Conservation (phyloP, 2,329 filamentous ascomycete species). For the Purpureocillium lavendulum region DNA sequence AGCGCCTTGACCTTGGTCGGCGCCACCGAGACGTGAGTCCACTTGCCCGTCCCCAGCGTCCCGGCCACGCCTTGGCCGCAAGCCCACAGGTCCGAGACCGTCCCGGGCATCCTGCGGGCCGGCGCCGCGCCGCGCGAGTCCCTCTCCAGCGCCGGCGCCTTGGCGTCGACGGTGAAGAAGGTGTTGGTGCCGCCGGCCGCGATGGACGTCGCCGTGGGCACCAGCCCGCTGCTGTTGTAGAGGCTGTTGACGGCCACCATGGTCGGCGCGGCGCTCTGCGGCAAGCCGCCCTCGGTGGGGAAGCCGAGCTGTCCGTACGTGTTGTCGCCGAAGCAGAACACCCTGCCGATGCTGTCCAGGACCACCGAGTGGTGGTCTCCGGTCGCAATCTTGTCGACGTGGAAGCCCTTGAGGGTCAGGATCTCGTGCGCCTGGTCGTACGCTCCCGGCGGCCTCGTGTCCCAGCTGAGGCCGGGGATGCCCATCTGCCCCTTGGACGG, state of each 20-base stretch:
- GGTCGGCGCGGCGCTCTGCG: slow-evolving; percentile 60
- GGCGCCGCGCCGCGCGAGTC: slow-evolving; percentile 14
- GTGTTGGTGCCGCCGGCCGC: slow-evolving; percentile 81
- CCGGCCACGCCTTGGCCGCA: slow-evolving; percentile 83
- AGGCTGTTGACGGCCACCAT: slow-evolving; percentile 63
- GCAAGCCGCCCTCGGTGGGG: slow-evolving; percentile 53
- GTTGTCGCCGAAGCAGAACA: slow-evolving; percentile 90
- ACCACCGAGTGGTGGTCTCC: slow-evolving; percentile 83
- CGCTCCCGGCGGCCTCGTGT: slow-evolving; percentile 63
- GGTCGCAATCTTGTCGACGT: slow-evolving; percentile 66
- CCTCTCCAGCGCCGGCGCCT: slow-evolving; percentile 28
- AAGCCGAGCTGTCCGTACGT: slow-evolving; percentile 86
- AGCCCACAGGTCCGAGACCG: slow-evolving; percentile 63
- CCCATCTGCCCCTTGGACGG: slow-evolving; percentile 82
- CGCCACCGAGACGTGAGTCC: slow-evolving; percentile 75
- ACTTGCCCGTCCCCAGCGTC: slow-evolving; percentile 73
- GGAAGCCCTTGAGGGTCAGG: slow-evolving; percentile 58
- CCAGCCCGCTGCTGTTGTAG: slow-evolving; percentile 57
- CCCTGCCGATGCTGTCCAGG: slow-evolving; percentile 64
- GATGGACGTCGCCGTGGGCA: slow-evolving; percentile 64
- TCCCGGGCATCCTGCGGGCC: slow-evolving; percentile 21
- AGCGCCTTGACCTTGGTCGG: slow-evolving; percentile 77
- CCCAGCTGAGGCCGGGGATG: slow-evolving; percentile 73
- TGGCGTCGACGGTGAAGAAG: slow-evolving; percentile 79
- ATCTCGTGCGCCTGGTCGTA: slow-evolving; percentile 82